Evolutionary conservation across 1,139 yeast species (phyloP), one percentile per base, ranked within the genome.

Genomic region (Geotrichum armillariae): DNA sequence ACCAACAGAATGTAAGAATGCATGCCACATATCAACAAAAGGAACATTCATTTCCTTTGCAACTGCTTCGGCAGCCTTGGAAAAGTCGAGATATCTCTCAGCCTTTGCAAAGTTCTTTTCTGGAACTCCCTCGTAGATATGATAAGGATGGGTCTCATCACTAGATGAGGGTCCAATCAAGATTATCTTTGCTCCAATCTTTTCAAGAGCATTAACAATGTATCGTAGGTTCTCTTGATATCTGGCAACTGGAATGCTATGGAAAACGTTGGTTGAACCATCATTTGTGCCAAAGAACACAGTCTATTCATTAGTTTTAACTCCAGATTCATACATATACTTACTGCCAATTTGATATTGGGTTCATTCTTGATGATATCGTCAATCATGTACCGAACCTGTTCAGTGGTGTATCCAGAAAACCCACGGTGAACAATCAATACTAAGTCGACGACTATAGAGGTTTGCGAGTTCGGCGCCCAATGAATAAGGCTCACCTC

Each of bases 251-350:
- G 78, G 74, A 1, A 85, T 87, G 20, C 71, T 70, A 62, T 85
- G 95, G 2, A 71, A 58, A 4, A 25, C 65, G 3, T 75, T 77
- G 22, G 77, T 63, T 20, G 71, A 71, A 0, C 88, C 81, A 63
- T 88, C 96, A 60, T 88, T 88, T 9, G 94, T 77, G 1, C 96
- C 96, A 59, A 85, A 79, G 65, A 83, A 86, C 2, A 88, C 68
- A 0, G 82, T 76, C 51, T 41, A 27, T 12, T 20, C 22, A 16
- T 35, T 18, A 31, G n/a, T 16, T n/a, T n/a, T n/a, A n/a, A n/a
- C n/a, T n/a, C n/a, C n/a, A n/a, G n/a, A n/a, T n/a, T n/a, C n/a
- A n/a, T n/a, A n/a, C n/a, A n/a, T n/a, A 27, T 12, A 54, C 50
- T 31, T 31, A 55, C 59, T 53, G 57, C 53, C 20, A 61, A 46